phyloP scores from a whole-genome alignment of 2,329 filamentous ascomycete species.

The Coniochaeta ligniaria region DNA sequence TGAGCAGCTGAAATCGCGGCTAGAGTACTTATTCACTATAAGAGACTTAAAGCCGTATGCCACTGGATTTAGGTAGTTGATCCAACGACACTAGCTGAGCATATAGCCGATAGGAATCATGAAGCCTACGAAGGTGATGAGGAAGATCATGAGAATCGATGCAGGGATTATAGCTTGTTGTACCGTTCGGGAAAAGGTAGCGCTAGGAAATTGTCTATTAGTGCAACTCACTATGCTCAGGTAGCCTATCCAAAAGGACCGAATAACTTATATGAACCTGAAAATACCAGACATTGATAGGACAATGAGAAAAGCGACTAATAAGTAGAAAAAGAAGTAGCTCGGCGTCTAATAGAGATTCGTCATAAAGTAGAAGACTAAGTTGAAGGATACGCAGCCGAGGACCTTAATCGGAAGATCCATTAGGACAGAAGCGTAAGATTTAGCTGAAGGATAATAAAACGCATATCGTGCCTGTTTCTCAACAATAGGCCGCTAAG shows the following conservation, averaged over 20 bases:
- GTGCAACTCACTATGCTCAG: no score
- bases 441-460: constrained; percentile 46
- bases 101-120: constrained; percentile 45
- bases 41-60: constrained; percentile 67
- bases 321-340: constrained; percentile 69
- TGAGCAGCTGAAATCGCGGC: constrained; percentile 48
- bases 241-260: no score
- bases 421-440: constrained; percentile 42
- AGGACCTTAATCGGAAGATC: constrained; percentile 53
- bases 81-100: constrained; percentile 70
- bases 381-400: constrained; percentile 41
- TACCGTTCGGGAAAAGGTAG: no score
- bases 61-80: constrained; percentile 67
- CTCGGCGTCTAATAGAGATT: constrained; percentile 49
- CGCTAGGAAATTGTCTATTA: no score
- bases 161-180: no score
- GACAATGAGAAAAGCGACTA: constrained; percentile 62
- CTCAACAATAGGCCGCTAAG: constrained; percentile 52
- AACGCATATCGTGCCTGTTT: constrained; percentile 42
- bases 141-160: constrained; percentile 52
- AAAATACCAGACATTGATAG: constrained; percentile 69
- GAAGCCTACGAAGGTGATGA: constrained; percentile 57
- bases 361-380: constrained; percentile 52
- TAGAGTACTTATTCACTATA: constrained; percentile 65
- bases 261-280: no score